phyloP scores from a whole-genome alignment of 345 rosid species.

The Aquilaria yunnanensis region DNA sequence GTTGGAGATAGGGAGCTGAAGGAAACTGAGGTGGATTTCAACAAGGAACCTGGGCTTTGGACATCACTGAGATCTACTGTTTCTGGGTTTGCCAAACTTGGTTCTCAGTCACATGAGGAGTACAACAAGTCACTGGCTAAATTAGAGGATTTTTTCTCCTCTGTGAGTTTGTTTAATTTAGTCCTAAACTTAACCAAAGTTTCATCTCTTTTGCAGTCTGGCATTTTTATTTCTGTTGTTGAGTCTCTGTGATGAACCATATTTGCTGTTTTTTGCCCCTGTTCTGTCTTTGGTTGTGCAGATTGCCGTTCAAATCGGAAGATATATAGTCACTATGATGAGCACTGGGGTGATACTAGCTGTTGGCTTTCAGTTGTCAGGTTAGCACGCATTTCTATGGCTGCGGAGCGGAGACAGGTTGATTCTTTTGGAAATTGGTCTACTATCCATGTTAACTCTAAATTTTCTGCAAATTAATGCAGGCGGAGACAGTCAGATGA shows the following conservation, averaged over 20 bases:
- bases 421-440: not conserved
- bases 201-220: no score
- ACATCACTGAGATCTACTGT: slow-evolving; percentile 30
- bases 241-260: slow-evolving; percentile 1
- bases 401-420: not conserved
- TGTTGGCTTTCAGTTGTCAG: slow-evolving; percentile 84
- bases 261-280: not conserved
- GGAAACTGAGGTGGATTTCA: slow-evolving; percentile 28
- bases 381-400: slow-evolving; percentile 26
- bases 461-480: slow-evolving; percentile 20
- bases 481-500: slow-evolving; percentile 90
- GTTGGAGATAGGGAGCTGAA: slow-evolving; percentile 32
- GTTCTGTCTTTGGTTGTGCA: slow-evolving; percentile 13
- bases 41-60: slow-evolving; percentile 39
- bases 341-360: slow-evolving; percentile 85
- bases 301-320: slow-evolving; percentile 84
- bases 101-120: slow-evolving; percentile 41
- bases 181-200: no score
- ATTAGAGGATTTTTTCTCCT: slow-evolving; percentile 50
- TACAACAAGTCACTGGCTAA: slow-evolving; percentile 33
- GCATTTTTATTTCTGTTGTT: no score
- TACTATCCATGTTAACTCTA: slow-evolving; percentile 1
- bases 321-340: slow-evolving; percentile 91
- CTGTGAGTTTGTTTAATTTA: slow-evolving; percentile 31
- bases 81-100: slow-evolving; percentile 25